A percentile compares a stretch with the other conserved stretches of the same genome.
phyloP scores from a whole-genome alignment of 208 protist genomes.

The Trichomonas vaginalis region DNA sequence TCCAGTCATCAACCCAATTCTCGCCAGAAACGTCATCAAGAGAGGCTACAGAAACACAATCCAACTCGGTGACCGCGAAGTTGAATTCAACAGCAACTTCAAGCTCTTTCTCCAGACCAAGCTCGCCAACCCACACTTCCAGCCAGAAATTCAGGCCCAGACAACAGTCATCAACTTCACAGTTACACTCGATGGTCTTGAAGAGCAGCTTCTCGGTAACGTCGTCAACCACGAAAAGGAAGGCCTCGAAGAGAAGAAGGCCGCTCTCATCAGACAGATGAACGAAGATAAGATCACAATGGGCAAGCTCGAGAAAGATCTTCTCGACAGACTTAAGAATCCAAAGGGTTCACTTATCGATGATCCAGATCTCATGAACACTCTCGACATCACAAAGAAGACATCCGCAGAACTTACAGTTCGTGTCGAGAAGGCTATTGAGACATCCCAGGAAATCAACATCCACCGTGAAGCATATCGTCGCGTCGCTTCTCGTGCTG shows the following conservation, averaged over 20 bases:
- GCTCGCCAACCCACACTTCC: conserved; percentile 89
- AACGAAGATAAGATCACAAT: conserved; percentile 93
- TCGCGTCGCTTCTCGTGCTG: conserved; percentile 68
- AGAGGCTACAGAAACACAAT: conserved; percentile 53
- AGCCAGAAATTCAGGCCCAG: conserved; percentile 90
- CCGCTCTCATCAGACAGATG: conserved; percentile 72
- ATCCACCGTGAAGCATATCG: conserved; percentile 78
- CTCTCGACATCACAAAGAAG: conserved; percentile 69
- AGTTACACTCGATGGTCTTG: conserved; percentile 82
- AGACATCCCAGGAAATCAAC: conserved; percentile 80
- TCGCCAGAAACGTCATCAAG: conserved; percentile 70
- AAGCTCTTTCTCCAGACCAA: conserved; percentile 88
- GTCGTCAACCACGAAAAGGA: conserved; percentile 87
- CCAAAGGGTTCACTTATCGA: background rate
- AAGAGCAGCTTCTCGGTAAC: conserved; percentile 89
- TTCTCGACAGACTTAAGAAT: conserved; percentile 66
- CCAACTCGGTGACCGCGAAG: background rate
- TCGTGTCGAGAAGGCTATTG: conserved; percentile 41
- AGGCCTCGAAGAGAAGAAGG: conserved; percentile 81
- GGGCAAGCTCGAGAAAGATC: conserved; percentile 79
- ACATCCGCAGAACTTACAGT: conserved; percentile 74
- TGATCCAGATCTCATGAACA: background rate
- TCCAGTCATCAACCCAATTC: conserved; percentile 79
- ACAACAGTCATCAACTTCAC: conserved; percentile 97
- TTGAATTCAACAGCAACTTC: conserved; percentile 70